phyloP scores from a whole-genome alignment of 1,284 basidiomycete species.

The Chiua sp. region DNA sequence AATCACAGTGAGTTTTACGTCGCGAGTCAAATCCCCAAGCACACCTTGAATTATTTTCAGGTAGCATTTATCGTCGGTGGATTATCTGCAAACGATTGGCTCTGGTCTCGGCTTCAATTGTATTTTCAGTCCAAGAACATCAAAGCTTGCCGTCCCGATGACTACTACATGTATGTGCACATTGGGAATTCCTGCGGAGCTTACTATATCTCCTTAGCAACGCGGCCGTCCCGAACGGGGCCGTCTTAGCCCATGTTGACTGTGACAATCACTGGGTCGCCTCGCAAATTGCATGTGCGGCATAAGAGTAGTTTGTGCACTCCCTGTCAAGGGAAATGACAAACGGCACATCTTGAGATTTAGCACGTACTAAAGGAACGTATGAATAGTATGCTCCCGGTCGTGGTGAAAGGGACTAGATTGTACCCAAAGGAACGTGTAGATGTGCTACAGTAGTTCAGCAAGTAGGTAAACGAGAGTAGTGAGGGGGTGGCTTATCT shows the following conservation, averaged over 20 bases:
- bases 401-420: no score
- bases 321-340: conserved; percentile 1
- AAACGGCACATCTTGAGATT: conserved; percentile 9
- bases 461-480: no score
- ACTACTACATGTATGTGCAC: no score
- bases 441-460: no score
- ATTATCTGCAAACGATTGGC: conserved; percentile 50
- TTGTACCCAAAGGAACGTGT: no score
- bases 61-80: conserved; percentile 43
- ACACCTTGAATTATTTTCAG: conserved; percentile 1
- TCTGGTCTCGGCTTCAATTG: conserved; percentile 40
- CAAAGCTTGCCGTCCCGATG: no score
- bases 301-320: conserved; percentile 33
- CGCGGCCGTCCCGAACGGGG: conserved; percentile 58
- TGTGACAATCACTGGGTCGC: conserved; percentile 42
- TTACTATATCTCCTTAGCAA: conserved; percentile 38
- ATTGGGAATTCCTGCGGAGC: no score
- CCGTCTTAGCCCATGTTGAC: conserved; percentile 53
- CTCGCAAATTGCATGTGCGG: conserved; percentile 44
- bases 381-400: no score
- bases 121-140: conserved; percentile 29
- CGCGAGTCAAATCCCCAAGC: not conserved
- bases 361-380: no score
- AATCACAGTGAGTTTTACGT: conserved; percentile 31
- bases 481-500: no score